Base-by-base conservation (phyloP, 345 rosid species). In the Salix udensis region DNA sequence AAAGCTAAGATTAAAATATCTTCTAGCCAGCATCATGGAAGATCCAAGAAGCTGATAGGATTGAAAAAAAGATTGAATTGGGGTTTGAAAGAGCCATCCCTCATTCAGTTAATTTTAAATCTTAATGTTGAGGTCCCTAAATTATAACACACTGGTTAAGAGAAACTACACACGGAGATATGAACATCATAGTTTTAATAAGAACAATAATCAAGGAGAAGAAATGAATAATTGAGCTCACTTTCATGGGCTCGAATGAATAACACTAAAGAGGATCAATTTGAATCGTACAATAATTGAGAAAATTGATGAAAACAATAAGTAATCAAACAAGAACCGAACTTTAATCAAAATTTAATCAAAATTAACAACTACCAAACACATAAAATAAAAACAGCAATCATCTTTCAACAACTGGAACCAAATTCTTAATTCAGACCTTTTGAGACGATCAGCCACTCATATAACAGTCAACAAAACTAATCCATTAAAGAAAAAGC, bases 391-490 rank as follows among this genome's bases (percentile, higher is more conserved):
- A 67, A 74, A 31, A 36, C 19, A 31, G 19, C 26, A 72, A 72
- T 23, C 55, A 11, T 67, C 11, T 53, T 31, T 65, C 40, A 52
- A 65, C 64, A 55, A 18, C 34, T 31, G 52, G 55, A n/a, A 71
- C 68, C 12, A 40, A 65, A 62, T 66, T 71, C 14, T 28, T 48
- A 69, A 80, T 60, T 65, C 26, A n/a, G 65, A 34, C 77, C 23
- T 60, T 72, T 66, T 40, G 24, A 68, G 65, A 71, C 52, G 34
- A 76, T 52, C 23, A 67, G 23, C 23, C n/a, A 39, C 24, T 65
- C 24, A 62, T 2, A 76, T 53, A 21, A 28, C 23, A 24, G 26
- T 21, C 70, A 42, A 40, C 42, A 68, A 78, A 55, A 58, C 37
- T 31, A 15, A 40, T 19, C 30, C 60, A 21, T 53, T 4, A 7